Conservation (phyloP, 331 rosid species). For the Cucumis variabilis region DNA sequence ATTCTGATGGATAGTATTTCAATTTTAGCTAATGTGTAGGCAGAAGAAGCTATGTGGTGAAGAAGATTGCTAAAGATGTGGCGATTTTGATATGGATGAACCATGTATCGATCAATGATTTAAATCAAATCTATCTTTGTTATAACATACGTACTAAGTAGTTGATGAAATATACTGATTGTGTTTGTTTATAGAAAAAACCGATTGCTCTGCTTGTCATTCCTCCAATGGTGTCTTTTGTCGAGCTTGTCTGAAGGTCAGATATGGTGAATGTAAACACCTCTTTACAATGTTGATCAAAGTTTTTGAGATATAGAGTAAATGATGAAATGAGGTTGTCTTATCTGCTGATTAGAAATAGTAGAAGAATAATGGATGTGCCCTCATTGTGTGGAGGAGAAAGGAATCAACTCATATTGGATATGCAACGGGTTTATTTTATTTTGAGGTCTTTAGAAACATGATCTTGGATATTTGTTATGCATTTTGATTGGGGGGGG, state of each 20-base stretch:
- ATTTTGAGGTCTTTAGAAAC: neutral
- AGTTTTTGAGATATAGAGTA: neutral
- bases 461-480: neutral
- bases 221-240: conserved; percentile 72
- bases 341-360: conserved; percentile 47
- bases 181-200: conserved; percentile 61
- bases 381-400: conserved; percentile 77
- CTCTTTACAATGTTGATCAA: neutral
- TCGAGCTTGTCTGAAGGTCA: conserved; percentile 77
- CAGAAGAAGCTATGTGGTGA: conserved; percentile 74
- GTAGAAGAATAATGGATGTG: conserved; percentile 80
- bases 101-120: conserved; percentile 67
- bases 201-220: conserved; percentile 81
- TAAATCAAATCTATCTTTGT: neutral
- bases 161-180: neutral
- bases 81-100: conserved; percentile 57
- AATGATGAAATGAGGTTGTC: neutral
- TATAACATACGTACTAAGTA: neutral
- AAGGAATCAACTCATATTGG: conserved; percentile 69
- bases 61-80: conserved; percentile 76
- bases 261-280: conserved; percentile 78
- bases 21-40: no score
- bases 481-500: neutral
- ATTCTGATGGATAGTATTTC: neutral
- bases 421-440: conserved; percentile 77